Evolutionary conservation across 2,329 filamentous ascomycete species (phyloP).

Genomic region (Monilinia fructicola): DNA sequence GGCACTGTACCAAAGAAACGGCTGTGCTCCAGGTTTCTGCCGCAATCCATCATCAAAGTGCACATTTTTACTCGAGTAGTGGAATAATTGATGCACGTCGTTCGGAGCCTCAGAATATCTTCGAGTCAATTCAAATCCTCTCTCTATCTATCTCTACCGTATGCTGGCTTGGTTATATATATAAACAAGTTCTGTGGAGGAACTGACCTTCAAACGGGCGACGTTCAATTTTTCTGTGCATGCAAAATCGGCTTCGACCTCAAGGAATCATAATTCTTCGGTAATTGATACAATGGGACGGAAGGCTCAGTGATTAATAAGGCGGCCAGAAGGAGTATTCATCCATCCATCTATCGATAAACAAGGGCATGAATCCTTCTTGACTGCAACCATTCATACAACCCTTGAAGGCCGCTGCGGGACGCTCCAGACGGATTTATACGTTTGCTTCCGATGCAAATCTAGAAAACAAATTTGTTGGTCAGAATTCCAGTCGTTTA

Average conservation of each 20-base stretch:
- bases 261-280: background rate
- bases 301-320: background rate
- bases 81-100: slow-evolving; percentile 20
- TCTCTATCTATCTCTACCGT: background rate
- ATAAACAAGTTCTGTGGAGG: background rate
- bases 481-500: slow-evolving; percentile 8
- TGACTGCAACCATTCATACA: slow-evolving; percentile 12
- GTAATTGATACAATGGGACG: background rate
- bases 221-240: background rate
- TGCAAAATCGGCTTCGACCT: background rate
- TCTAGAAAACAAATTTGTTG: slow-evolving; percentile 7
- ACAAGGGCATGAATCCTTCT: slow-evolving; percentile 23
- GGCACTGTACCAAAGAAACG: slow-evolving; percentile 15
- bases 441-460: slow-evolving; percentile 18
- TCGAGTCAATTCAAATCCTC: slow-evolving; percentile 2
- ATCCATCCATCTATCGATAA: slow-evolving; percentile 20
- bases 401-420: slow-evolving; percentile 19
- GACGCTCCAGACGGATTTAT: slow-evolving; percentile 20
- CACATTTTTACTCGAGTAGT: slow-evolving; percentile 12
- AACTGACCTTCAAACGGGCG: background rate
- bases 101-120: slow-evolving; percentile 12
- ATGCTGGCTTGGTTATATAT: background rate
- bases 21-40: slow-evolving; percentile 21
- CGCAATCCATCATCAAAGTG: slow-evolving; percentile 5
- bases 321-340: slow-evolving; percentile 7